Evolutionary conservation across 306 rosid genomes (phyloP), one percentile per base, ranked within the genome.

Genomic region (Benincasa hispida): DNA sequence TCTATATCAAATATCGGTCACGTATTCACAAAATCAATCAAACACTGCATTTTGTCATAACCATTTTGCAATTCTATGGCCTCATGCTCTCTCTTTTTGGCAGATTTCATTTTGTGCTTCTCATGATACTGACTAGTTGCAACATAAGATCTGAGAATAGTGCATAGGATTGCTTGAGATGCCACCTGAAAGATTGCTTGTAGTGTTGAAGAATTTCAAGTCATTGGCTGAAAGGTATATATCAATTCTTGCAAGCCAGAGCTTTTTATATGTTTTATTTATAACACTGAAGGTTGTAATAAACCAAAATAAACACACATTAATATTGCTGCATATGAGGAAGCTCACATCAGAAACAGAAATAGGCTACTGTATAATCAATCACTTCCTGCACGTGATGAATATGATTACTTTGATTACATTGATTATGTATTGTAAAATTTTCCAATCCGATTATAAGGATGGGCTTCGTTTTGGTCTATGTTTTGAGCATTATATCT

Each of bases 21-120:
- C n/a, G 6, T 67, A 12, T 67, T 8, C 15, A 62, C 69, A 62
- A 62, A 62, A 59, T 27, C n/a, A 28, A 35, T 65, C 21, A 1
- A 63, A 67, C 74, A 42, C 56, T 68, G 21, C 32, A 47, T 27
- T 70, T 47, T 47, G 7, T 25, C 11, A 11, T 9, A 15, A 22
- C 57, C 39, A 70, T 24, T 25, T 47, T 70, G 75, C 75, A 24
- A 24, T 14, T 70, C 35, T 68, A 68, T 66, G 73, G 21, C 28
- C 17, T 66, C 30, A 30, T 66, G 5, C 47, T 41, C 56, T 21
- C 51, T 68, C 21, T 69, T 39, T 69, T 47, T 69, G 75, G 37
- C 75, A 69, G 75, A 69, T 48, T n/a, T n/a, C n/a, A n/a, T n/a
- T 72, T 72, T 37, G 72, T 66, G 15, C 27, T 42, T 14, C 41